phyloP scores from a whole-genome alignment of 2,329 filamentous ascomycete genomes.

The Chaetomiaceae sp. region DNA sequence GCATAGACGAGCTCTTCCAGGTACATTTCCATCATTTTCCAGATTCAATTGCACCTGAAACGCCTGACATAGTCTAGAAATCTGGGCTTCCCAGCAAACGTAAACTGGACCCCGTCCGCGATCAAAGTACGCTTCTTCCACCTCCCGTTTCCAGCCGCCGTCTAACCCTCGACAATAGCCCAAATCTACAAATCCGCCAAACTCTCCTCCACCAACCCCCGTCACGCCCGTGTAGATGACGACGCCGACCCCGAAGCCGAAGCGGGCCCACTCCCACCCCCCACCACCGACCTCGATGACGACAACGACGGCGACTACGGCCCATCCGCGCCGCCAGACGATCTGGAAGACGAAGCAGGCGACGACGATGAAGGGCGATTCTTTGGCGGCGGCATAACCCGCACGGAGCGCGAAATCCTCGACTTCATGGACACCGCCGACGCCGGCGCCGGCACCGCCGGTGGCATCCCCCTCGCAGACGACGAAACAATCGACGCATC shows the following conservation, averaged over 20 bases:
- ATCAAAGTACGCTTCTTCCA: constrained; percentile 52
- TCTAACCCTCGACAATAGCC: constrained; percentile 38
- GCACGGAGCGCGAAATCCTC: constrained; percentile 74
- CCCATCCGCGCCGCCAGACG: constrained; percentile 44
- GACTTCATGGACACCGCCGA: constrained; percentile 72
- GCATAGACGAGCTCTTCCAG: constrained; percentile 58
- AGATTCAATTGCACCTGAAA: no score
- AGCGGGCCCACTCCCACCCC: constrained; percentile 47
- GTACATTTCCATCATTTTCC: no score
- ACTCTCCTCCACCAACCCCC: constrained; percentile 41
- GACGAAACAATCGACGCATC: constrained; percentile 75
- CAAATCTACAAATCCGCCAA: constrained; percentile 62
- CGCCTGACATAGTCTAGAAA: no score
- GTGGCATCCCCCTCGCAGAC: no score
- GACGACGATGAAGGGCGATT: constrained; percentile 93
- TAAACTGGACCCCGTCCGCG: constrained; percentile 57
- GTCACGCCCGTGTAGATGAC: constrained; percentile 43
- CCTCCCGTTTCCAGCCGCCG: not conserved
- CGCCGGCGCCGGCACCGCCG: constrained; percentile 34
- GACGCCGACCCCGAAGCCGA: constrained; percentile 43
- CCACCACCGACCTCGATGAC: constrained; percentile 32
- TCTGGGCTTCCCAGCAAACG: constrained; percentile 54
- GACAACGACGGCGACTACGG: constrained; percentile 46
- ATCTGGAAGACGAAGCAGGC: constrained; percentile 43
- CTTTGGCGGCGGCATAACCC: constrained; percentile 85